A percentile compares a stretch with the other conserved stretches of the same genome.
These are phyloP conservation scores for Sherardia arvensis DNA, from an alignment of 257 asterid species.

Conservation along the genomic window DNA sequence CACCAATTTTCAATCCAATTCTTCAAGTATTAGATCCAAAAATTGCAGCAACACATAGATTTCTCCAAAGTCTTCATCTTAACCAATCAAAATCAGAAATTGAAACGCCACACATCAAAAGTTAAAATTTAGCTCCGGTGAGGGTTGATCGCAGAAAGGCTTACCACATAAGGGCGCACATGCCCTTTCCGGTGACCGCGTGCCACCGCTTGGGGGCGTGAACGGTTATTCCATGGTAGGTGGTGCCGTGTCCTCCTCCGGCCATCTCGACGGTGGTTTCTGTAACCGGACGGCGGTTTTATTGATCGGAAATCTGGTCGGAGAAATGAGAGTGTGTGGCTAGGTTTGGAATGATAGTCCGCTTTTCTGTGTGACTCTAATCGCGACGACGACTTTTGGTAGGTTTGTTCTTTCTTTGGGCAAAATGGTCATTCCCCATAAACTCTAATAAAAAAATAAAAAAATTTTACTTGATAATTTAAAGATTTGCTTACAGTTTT, in stretches of 20 bases:
- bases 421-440: not conserved
- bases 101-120: not conserved
- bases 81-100: not conserved
- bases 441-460: too few relatives aligned
- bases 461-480: too few relatives aligned
- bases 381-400: not conserved
- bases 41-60: not conserved
- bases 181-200: conserved; percentile 79
- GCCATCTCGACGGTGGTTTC: conserved; percentile 28
- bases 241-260: conserved; percentile 54
- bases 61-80: not conserved
- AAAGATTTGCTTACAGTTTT: too few relatives aligned
- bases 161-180: conserved; percentile 92
- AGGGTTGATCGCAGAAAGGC: not conserved
- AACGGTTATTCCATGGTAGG: conserved; percentile 64
- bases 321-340: not conserved
- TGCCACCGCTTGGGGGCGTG: conserved; percentile 95
- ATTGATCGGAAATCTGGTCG: not conserved
- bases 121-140: not conserved
- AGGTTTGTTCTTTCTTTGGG: not conserved
- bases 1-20: not conserved
- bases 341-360: not conserved
- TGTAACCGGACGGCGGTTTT: not conserved
- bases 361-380: too few relatives aligned
- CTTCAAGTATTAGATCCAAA: not conserved